These are phyloP conservation scores for Backusella westeae DNA, from an alignment of 192 early-diverging fungal species.

Conservation along the genomic window DNA sequence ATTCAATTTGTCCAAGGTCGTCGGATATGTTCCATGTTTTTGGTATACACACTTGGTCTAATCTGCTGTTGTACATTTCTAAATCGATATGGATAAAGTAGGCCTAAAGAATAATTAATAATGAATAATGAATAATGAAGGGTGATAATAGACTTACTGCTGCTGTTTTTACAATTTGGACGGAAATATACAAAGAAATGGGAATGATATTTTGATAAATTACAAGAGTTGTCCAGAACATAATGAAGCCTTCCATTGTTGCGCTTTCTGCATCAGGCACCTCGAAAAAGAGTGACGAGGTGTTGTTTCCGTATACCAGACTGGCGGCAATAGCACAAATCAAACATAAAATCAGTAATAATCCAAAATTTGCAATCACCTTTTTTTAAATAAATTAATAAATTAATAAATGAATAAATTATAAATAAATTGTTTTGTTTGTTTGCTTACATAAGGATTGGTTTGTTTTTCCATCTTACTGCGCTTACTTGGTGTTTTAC, in stretches of 20 bases:
- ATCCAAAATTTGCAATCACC: slow-evolving; percentile 76
- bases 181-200: slow-evolving; percentile 89
- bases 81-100: slow-evolving; percentile 69
- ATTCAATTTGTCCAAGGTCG: slow-evolving; percentile 78
- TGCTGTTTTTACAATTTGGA: slow-evolving; percentile 73
- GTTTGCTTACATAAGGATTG: slow-evolving; percentile 58
- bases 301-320: slow-evolving; percentile 56
- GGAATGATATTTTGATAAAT: slow-evolving; percentile 95
- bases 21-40: slow-evolving; percentile 70
- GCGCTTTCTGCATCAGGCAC: slow-evolving; percentile 47
- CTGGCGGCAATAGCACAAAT: slow-evolving; percentile 67
- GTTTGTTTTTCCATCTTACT: slow-evolving; percentile 67
- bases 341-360: slow-evolving; percentile 75
- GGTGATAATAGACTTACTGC: not conserved
- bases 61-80: slow-evolving; percentile 60
- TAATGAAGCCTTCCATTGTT: slow-evolving; percentile 62
- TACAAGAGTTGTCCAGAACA: slow-evolving; percentile 79
- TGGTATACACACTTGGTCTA: slow-evolving; percentile 60
- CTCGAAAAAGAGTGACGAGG: slow-evolving; percentile 51
- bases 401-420: too few species aligned
- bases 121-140: too few species aligned
- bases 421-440: not conserved
- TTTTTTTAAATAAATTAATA: slow-evolving; percentile 13
- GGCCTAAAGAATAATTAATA: slow-evolving; percentile 36
- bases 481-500: slow-evolving; percentile 66